Evolutionary conservation across 2,329 filamentous ascomycete genomes (phyloP), one percentile per base, ranked within the genome.

Genomic region (Sphaerulina populicola): DNA sequence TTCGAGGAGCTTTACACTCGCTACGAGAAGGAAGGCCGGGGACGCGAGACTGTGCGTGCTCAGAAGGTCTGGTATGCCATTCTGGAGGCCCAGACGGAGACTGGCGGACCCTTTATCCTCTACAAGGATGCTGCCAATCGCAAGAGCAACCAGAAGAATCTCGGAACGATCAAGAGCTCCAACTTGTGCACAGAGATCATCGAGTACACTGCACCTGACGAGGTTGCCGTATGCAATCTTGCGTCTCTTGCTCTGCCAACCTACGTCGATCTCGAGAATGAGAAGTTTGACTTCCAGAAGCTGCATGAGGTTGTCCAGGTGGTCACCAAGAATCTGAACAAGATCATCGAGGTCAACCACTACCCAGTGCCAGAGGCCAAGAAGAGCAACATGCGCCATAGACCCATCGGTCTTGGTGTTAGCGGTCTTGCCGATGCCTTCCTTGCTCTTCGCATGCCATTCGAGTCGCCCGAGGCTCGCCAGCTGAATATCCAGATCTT

Each of bases 141-240:
- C 71, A 98, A 98, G 85, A 96, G 90, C 79, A 98, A 98, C 81
- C 93, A 98, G 77, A 97, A 98, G 85, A 98, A 98, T 74, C 79
- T 98, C 30, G 93, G 93, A 60, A 96, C 90, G 57, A 98, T 98
- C 64, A 89, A 89, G 72, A 96, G 88, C 78, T 98, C 93, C 66
- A 98, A 98, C 72, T 79, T 98, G 44, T 98, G 93, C 82, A 97
- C 91, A 45, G 93, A 98, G 74, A 98, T 98, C 64, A 81, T 98
- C 59, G 93, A 98, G 76, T 98, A 96, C 77, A 94, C 79, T 59
- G 88, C 93, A 33, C 91, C 93, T 33, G 93, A 98, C 71, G 93
- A 98, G 79, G 93, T 98, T 45, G 93, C 93, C 62, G 93, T 97
- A 53, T 98, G 93, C 79, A 98, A 98, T 75, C 75, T 98, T 71